phyloP scores from a whole-genome alignment of 1,284 basidiomycete genomes.

The Xerocomus alliaceus region DNA sequence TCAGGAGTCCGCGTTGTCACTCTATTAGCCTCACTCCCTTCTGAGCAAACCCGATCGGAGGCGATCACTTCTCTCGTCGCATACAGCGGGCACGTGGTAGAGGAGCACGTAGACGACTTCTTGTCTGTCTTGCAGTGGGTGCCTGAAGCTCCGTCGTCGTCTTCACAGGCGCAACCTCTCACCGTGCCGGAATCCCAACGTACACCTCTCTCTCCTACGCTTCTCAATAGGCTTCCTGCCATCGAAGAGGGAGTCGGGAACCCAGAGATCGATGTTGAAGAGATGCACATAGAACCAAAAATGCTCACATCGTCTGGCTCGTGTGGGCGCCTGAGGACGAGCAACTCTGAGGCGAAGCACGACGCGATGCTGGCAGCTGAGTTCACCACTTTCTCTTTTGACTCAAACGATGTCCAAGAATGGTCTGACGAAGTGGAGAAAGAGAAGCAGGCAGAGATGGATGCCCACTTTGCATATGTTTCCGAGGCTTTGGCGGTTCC shows the following conservation, averaged over 20 bases:
- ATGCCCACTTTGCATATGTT: slow-evolving; percentile 22
- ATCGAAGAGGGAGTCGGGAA: too few species aligned
- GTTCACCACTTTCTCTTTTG: slow-evolving; percentile 17
- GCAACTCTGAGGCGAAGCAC: slow-evolving; percentile 10
- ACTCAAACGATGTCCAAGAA: too few species aligned
- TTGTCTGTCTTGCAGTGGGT: too few species aligned
- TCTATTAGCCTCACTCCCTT: background rate
- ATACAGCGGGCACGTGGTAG: background rate
- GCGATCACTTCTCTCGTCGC: slow-evolving; percentile 1
- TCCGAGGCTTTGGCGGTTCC: slow-evolving; percentile 15
- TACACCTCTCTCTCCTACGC: too few species aligned
- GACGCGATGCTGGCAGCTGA: slow-evolving; percentile 19
- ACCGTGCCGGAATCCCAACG: background rate
- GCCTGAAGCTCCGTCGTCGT: too few species aligned
- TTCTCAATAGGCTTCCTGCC: too few species aligned
- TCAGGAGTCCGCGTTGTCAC: background rate
- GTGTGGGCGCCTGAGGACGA: slow-evolving; percentile 5
- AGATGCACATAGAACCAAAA: background rate
- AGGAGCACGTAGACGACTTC: slow-evolving; percentile 1
- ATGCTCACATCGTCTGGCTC: background rate
- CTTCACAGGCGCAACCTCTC: too few species aligned
- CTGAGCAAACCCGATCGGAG: background rate
- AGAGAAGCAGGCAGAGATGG: too few species aligned
- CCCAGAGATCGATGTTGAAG: background rate
- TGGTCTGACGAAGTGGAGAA: too few species aligned